Evolutionary conservation across 2,329 filamentous ascomycete species (phyloP).

Genomic region (Atkinsonella texensis): DNA sequence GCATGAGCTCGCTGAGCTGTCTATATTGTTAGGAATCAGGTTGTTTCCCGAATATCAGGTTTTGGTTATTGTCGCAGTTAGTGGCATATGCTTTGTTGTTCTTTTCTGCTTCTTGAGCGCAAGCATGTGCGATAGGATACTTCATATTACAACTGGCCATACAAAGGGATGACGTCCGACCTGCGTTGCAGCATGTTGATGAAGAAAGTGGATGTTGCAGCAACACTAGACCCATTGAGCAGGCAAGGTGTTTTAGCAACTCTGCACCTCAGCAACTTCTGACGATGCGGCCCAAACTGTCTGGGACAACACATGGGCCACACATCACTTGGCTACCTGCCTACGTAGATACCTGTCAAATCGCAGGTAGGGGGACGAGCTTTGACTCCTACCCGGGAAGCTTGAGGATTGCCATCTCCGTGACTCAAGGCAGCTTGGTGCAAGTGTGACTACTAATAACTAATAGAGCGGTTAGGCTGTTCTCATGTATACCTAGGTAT

Average conservation of each 20-base stretch:
- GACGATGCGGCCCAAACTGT: no score
- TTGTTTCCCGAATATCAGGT: no score
- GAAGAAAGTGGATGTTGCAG: slow-evolving; percentile 44
- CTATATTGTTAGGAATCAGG: neutral
- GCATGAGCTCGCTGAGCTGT: slow-evolving; percentile 47
- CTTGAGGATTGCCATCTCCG: no score
- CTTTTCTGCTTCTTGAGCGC: slow-evolving; percentile 39
- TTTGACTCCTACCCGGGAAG: no score
- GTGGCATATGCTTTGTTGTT: slow-evolving; percentile 43
- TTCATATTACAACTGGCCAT: slow-evolving; percentile 35
- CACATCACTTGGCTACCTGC: no score
- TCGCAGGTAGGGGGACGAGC: no score
- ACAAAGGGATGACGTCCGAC: slow-evolving; percentile 36
- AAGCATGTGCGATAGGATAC: slow-evolving; percentile 48
- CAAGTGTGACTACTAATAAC: no score
- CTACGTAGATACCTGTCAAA: no score
- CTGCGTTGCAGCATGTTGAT: slow-evolving; percentile 41
- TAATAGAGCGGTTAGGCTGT: no score
- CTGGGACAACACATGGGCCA: no score
- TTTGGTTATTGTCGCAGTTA: slow-evolving; percentile 42
- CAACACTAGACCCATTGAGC: slow-evolving; percentile 43
- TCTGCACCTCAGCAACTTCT: neutral
- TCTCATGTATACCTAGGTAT: no score
- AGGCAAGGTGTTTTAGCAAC: neutral
- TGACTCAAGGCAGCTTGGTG: no score